Base-by-base conservation (phyloP, 148 eudicot genomes). In the Fallopia convolvulus region DNA sequence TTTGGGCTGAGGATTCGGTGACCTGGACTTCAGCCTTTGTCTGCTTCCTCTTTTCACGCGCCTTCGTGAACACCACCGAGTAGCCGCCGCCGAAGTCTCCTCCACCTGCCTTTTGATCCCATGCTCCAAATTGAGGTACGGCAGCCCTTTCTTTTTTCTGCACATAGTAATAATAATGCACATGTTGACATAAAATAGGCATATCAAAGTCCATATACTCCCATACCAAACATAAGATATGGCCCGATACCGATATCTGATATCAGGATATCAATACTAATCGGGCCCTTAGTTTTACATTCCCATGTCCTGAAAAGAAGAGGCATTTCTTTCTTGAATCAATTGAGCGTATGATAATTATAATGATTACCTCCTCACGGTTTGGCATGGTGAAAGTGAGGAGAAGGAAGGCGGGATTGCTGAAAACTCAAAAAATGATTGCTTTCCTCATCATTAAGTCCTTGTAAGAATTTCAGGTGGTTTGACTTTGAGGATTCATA, bases 1-100 rank as follows among this genome's bases (percentile, higher is more conserved):
- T 41, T 33, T 68, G n/a, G 20, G 44, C 10, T 11, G 6, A 15
- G 10, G 33, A 8, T 8, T 68, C 44, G 9, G 6, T 2, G 3
- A 20, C 0, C 15, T 46, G 44, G 46, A 10, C 72, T 36, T 68
- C 72, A 7, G 13, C 39, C 39, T 68, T 68, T 18, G 42, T 39
- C 44, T 68, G 72, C 72, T 68, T 36, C 44, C 44, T 68, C 72
- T 68, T 68, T 7, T 68, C 72, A 0, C 72, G 72, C 44, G 72
- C 72, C 39, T 68, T 68, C 11, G 72, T 36, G 20, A 68, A 68
- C 72, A 68, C 72, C 42, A 68, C 72, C 44, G 72, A 68, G 72
- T 68, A 68, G 72, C 72, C 36, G 72, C 46, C 36, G 3, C 46
- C 39, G 46, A 30, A 68, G 42, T 68, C 72, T 36, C 72, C 72